These are phyloP conservation scores for Gynandropsis gynandra DNA, from an alignment of 345 rosid genomes.

Conservation along the genomic window DNA sequence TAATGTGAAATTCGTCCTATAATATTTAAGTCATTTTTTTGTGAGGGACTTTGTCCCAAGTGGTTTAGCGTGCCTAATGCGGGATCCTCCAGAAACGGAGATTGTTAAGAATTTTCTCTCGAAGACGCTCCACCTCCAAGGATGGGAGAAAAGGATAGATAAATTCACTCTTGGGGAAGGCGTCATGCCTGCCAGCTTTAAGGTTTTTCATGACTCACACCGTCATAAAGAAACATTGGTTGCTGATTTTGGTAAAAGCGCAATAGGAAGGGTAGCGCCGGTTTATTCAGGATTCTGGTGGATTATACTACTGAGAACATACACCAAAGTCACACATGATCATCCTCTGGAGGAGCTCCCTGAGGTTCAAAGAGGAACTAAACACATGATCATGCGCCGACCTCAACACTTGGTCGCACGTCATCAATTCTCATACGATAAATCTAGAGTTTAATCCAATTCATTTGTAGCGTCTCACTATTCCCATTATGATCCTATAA, in stretches of 20 bases:
- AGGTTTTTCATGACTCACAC: constrained; percentile 64
- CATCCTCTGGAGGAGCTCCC: background rate
- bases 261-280: background rate
- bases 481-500: no score
- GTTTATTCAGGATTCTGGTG: background rate
- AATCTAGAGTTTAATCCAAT: no score
- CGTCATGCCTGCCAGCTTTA: constrained; percentile 82
- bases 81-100: constrained; percentile 67
- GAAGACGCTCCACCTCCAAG: constrained; percentile 64
- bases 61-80: constrained; percentile 72
- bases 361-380: no score
- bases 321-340: background rate
- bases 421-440: no score
- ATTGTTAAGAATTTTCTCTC: constrained; percentile 66
- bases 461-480: no score
- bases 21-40: no score
- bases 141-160: constrained; percentile 62
- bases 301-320: background rate
- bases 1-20: no score
- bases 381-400: no score
- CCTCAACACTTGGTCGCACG: no score
- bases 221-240: constrained; percentile 50
- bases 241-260: constrained; percentile 47
- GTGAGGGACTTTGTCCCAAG: constrained; percentile 85
- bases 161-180: constrained; percentile 77